Evolutionary conservation across 148 eudicot species (phyloP).

Genomic region (Amaranthus palmeri): DNA sequence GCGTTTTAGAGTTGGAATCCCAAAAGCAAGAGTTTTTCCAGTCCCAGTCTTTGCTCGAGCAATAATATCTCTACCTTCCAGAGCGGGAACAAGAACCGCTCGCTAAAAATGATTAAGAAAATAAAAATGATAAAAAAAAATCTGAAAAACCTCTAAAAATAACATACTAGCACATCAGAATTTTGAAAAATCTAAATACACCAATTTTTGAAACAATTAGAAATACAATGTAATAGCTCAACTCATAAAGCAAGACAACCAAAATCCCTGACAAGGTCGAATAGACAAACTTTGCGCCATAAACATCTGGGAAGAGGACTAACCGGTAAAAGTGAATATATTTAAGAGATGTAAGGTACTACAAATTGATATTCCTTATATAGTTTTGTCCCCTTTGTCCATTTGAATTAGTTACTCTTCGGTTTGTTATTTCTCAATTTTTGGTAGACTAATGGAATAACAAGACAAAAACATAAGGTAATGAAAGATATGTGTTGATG

Average conservation of each 20-base stretch:
- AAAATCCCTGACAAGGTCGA: neutral
- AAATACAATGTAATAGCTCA: neutral
- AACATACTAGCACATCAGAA: neutral
- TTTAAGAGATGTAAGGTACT: too few relatives aligned
- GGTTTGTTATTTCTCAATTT: too few relatives aligned
- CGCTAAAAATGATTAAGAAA: conserved; percentile 36
- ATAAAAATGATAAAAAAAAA: conserved; percentile 1
- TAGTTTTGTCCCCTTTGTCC: too few relatives aligned
- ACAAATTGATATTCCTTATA: too few relatives aligned
- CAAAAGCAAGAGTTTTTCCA: conserved; percentile 94
- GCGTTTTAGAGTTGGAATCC: conserved; percentile 78
- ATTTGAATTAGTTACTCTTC: too few relatives aligned
- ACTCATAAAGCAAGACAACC: neutral
- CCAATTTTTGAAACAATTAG: neutral
- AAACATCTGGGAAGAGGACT: too few relatives aligned
- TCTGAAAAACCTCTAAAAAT: neutral
- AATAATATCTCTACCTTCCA: conserved; percentile 79
- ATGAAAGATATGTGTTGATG: too few relatives aligned
- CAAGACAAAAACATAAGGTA: too few relatives aligned
- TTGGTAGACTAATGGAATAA: too few relatives aligned
- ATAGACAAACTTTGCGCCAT: too few relatives aligned
- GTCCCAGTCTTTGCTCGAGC: conserved; percentile 99
- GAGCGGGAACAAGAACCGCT: conserved; percentile 69
- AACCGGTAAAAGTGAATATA: too few relatives aligned
- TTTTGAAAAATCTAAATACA: neutral